Conservation (phyloP, 352 stramenopile genomes). For the Pythium folliculosum region DNA sequence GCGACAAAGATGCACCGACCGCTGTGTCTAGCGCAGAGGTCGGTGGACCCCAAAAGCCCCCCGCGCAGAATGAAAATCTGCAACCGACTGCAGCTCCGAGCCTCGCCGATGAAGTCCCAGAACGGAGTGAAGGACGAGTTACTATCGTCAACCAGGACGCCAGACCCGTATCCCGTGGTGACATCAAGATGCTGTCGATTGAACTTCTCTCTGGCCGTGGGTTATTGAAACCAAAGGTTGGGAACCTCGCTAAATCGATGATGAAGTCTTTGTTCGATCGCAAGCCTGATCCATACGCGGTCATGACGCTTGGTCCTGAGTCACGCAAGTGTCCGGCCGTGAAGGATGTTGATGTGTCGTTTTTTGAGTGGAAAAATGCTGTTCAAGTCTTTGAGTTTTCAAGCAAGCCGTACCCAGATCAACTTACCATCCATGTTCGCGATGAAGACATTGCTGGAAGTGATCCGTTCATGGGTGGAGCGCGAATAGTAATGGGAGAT, state of each 20-base stretch:
- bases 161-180: slow-evolving; percentile 6
- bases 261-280: slow-evolving; percentile 48
- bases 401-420: slow-evolving; percentile 35
- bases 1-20: background rate
- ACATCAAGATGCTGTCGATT: slow-evolving; percentile 43
- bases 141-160: background rate
- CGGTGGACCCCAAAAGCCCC: background rate
- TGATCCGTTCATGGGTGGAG: slow-evolving; percentile 48
- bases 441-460: slow-evolving; percentile 43
- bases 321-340: slow-evolving; percentile 32
- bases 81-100: background rate
- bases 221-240: slow-evolving; percentile 27
- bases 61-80: background rate
- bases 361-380: slow-evolving; percentile 52
- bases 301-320: slow-evolving; percentile 34
- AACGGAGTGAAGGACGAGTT: background rate
- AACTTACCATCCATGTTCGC: slow-evolving; percentile 38
- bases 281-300: slow-evolving; percentile 49
- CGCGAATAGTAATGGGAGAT: slow-evolving; percentile 34
- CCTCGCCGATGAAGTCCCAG: background rate
- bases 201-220: slow-evolving; percentile 38
- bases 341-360: slow-evolving; percentile 46
- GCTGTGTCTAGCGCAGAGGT: background rate
- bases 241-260: slow-evolving; percentile 30
- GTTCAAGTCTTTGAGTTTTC: slow-evolving; percentile 43